These are phyloP conservation scores for Chrysoporthe cubensis DNA, from an alignment of 2,329 filamentous ascomycete genomes.

Conservation along the genomic window DNA sequence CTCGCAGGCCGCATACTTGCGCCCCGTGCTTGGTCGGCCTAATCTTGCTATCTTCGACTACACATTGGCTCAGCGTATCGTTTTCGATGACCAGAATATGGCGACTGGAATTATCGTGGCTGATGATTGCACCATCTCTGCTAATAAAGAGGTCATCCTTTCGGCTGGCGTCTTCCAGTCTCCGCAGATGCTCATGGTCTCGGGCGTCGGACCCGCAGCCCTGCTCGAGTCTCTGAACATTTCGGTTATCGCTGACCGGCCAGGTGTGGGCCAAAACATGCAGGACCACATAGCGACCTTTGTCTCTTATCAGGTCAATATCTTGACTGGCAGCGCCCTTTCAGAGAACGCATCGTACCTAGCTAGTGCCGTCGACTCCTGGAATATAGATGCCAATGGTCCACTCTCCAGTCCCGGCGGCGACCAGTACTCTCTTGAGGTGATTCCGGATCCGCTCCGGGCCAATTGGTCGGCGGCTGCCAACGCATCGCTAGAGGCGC, in stretches of 20 bases:
- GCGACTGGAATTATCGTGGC: conserved; percentile 16
- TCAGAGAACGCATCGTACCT: not conserved
- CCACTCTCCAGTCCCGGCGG: conserved; percentile 18
- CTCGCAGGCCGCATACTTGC: conserved; percentile 13
- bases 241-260: conserved; percentile 30
- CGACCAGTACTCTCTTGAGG: conserved; percentile 10
- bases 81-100: conserved; percentile 15
- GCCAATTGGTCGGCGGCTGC: conserved; percentile 7
- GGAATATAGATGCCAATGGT: conserved; percentile 3
- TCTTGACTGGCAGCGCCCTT: too few species aligned
- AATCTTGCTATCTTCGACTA: conserved; percentile 14
- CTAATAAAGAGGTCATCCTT: conserved; percentile 44
- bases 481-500: not conserved
- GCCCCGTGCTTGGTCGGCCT: not conserved
- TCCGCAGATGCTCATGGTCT: conserved; percentile 42
- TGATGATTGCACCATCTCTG: conserved; percentile 8
- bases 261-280: conserved; percentile 33
- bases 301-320: conserved; percentile 1
- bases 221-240: conserved; percentile 34
- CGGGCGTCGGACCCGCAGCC: conserved; percentile 21
- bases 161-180: conserved; percentile 47
- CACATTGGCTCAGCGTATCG: conserved; percentile 15
- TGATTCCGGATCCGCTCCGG: conserved; percentile 5
- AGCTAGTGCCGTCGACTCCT: not conserved
- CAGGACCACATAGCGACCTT: conserved; percentile 9